Evolutionary conservation across 352 stramenopile genomes (phyloP), one percentile per base, ranked within the genome.

Genomic region (Globisporangium perplexum): DNA sequence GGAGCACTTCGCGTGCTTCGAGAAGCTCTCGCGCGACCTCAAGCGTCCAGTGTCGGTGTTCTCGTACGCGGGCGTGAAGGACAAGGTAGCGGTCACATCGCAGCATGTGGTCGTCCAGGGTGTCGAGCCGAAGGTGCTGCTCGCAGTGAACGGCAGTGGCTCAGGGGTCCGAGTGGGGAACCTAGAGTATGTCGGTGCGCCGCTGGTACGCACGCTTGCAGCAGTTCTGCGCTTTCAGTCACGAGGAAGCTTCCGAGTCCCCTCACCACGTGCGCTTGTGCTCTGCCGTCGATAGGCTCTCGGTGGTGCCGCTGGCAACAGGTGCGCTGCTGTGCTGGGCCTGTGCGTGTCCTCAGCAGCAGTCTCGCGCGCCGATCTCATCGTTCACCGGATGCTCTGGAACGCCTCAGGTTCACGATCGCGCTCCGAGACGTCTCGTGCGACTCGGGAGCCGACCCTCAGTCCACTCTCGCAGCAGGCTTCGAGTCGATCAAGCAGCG

Each of bases 1-100:
- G 15, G 78, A 93, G 50, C 83, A 91, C 45, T 91, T 91, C 41
- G 33, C 69, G 18, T 85, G 69, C 57, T 73, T 93, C 18, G 83
- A 93, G 35, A 71, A 64, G 17, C 53, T 91, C 18, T 54, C 72
- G 11, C 68, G 72, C 0, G 42, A 47, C 5, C 65, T 89, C 23
- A 68, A 73, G 35, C 60, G 68, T 4, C 68, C 80, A 0, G 54
- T 82, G 10, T 78, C 76, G 1, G 71, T 71, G 10, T 88, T 91
- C 54, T 72, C 65, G 38, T 85, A 78, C 39, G 74, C 83, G 17
- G 80, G 80, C 0, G 90, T 77, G 10, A 93, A 93, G 54, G 83
- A 91, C 65, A 91, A 91, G 50, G 67, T 61, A 3, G 83, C 83
- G 1, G 54, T 89, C 44, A 91, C 83, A 4, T 80, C 64, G 31